Evolutionary conservation across 176 grass and related monocot species (phyloP).

Genomic region (Oryza officinalis): DNA sequence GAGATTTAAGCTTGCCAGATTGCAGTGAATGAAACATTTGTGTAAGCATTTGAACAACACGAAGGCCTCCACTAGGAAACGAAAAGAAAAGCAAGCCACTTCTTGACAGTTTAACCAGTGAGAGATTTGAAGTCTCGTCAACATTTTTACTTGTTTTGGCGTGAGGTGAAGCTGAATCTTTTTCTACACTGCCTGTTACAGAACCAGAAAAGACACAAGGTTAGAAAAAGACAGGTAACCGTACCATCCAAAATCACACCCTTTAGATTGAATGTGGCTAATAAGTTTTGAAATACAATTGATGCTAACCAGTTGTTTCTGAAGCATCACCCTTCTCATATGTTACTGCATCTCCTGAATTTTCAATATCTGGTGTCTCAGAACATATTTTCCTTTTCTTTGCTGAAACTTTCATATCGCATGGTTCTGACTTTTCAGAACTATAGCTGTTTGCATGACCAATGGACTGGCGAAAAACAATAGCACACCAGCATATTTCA

Average conservation of each 20-base stretch:
- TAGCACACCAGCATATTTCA: slow-evolving; percentile 21
- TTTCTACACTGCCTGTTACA: slow-evolving; percentile 36
- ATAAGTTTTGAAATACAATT: slow-evolving; percentile 3
- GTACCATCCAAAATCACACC: slow-evolving; percentile 3
- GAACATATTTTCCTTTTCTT: slow-evolving; percentile 88
- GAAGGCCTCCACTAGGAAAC: slow-evolving; percentile 57
- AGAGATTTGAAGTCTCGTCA: slow-evolving; percentile 51
- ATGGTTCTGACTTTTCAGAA: slow-evolving; percentile 39
- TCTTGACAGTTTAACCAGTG: slow-evolving; percentile 86
- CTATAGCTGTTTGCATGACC: slow-evolving; percentile 28
- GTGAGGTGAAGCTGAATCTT: slow-evolving; percentile 40
- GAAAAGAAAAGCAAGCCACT: slow-evolving; percentile 84
- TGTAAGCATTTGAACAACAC: slow-evolving; percentile 66
- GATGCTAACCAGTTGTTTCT: slow-evolving; percentile 53
- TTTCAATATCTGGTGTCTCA: slow-evolving; percentile 26
- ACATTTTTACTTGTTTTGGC: slow-evolving; percentile 42
- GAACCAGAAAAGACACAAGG: slow-evolving; percentile 37
- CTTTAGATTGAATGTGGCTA: background rate
- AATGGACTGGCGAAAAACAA: slow-evolving; percentile 61
- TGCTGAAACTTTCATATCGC: slow-evolving; percentile 33
- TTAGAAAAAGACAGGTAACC: slow-evolving; percentile 16
- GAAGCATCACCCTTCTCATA: slow-evolving; percentile 24
- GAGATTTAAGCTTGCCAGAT: slow-evolving; percentile 73
- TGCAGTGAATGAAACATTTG: slow-evolving; percentile 63
- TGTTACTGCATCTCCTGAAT: slow-evolving; percentile 38